These are phyloP conservation scores for Aspergillus ibericus DNA, from an alignment of 2,329 filamentous ascomycete species.

Conservation along the genomic window DNA sequence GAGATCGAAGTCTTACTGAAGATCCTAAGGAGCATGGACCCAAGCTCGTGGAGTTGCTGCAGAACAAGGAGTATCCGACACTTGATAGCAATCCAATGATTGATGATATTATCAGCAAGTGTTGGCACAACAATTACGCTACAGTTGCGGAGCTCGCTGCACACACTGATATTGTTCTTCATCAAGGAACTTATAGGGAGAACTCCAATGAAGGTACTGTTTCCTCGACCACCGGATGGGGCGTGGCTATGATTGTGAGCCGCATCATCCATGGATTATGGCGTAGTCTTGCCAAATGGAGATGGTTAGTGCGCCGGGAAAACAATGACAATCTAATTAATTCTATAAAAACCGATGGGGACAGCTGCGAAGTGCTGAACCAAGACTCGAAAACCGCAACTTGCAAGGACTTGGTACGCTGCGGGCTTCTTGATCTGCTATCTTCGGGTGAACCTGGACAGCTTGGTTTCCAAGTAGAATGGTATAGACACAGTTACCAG, in stretches of 20 bases:
- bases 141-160: constrained; percentile 20
- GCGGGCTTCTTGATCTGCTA: constrained; percentile 26
- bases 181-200: constrained; percentile 1
- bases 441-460: constrained; percentile 21
- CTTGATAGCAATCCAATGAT: constrained; percentile 26
- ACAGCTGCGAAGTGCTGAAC: background rate
- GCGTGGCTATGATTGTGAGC: too few relatives aligned
- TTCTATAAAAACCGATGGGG: background rate
- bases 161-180: constrained; percentile 13
- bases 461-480: constrained; percentile 25
- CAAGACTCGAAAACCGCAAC: constrained; percentile 18
- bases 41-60: constrained; percentile 24
- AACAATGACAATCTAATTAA: too few relatives aligned
- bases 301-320: too few relatives aligned
- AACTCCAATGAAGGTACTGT: too few relatives aligned
- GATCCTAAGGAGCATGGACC: constrained; percentile 26
- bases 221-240: too few relatives aligned
- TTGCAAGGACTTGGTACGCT: constrained; percentile 25
- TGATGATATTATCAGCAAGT: constrained; percentile 26
- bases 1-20: constrained; percentile 25
- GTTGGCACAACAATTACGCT: constrained; percentile 25
- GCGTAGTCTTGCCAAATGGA: too few relatives aligned
- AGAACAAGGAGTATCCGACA: constrained; percentile 26
- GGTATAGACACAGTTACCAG: constrained; percentile 13
- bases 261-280: too few relatives aligned